Conservation (phyloP, 2,329 filamentous ascomycete genomes). For the Parafenestella ontariensis region DNA sequence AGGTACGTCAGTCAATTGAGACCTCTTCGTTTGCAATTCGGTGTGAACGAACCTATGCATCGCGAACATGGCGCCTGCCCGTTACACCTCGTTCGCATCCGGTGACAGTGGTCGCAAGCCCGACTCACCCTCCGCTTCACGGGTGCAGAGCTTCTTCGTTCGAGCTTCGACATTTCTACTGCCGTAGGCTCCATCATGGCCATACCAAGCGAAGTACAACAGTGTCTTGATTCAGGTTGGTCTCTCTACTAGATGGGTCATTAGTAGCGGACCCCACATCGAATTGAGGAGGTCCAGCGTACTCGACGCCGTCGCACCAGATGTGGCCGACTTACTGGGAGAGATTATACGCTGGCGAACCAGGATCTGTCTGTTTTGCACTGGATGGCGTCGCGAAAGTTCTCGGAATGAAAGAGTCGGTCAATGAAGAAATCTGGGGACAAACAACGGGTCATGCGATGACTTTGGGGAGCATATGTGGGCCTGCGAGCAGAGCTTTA, state of each 20-base stretch:
- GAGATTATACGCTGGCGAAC: background rate
- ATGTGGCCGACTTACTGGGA: background rate
- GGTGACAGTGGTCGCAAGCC: constrained; percentile 95
- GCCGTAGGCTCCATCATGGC: constrained; percentile 36
- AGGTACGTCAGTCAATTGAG: constrained; percentile 21
- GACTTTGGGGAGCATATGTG: constrained; percentile 44
- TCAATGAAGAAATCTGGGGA: constrained; percentile 35
- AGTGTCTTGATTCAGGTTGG: background rate
- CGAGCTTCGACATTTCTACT: constrained; percentile 37
- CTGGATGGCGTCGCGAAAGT: background rate
- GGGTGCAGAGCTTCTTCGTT: constrained; percentile 60
- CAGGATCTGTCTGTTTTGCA: constrained; percentile 1
- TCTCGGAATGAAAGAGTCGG: constrained; percentile 22
- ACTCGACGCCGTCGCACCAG: background rate
- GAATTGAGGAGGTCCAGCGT: background rate
- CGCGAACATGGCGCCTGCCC: constrained; percentile 90
- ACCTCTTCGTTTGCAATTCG: constrained; percentile 4
- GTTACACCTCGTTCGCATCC: constrained; percentile 92
- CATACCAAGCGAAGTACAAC: constrained; percentile 7
- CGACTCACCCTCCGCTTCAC: constrained; percentile 87
- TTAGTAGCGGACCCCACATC: background rate
- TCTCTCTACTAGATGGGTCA: background rate
- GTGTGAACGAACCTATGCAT: constrained; percentile 73
- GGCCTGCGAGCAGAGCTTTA: constrained; percentile 41
- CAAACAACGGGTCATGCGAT: constrained; percentile 43